Conservation (phyloP, 768 basidiomycete species). For the Mycena floridula region DNA sequence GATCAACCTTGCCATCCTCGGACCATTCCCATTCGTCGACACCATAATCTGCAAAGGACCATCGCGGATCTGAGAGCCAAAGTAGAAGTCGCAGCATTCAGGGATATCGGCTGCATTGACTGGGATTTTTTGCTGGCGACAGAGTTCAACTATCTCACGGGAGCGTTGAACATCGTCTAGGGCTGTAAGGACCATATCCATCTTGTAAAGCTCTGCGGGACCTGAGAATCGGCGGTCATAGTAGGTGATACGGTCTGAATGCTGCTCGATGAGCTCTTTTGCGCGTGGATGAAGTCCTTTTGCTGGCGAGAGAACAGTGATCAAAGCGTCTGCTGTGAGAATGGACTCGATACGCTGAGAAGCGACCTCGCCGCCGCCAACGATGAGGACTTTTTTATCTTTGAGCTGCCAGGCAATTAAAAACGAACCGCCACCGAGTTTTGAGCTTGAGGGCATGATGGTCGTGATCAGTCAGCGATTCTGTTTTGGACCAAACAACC, state of each 20-base stretch:
- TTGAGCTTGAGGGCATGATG: slow-evolving; percentile 14
- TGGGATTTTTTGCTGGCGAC: slow-evolving; percentile 65
- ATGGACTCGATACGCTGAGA: slow-evolving; percentile 83
- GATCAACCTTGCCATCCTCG: slow-evolving; percentile 84
- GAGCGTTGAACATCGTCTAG: slow-evolving; percentile 77
- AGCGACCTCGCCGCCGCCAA: slow-evolving; percentile 93
- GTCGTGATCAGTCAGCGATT: slow-evolving; percentile 1
- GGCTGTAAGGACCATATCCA: slow-evolving; percentile 90
- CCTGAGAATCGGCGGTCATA: slow-evolving; percentile 63
- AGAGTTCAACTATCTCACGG: slow-evolving; percentile 63
- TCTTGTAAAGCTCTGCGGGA: slow-evolving; percentile 57
- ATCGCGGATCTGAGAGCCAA: slow-evolving; percentile 86
- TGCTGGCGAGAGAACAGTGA: slow-evolving; percentile 73
- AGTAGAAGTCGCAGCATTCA: slow-evolving; percentile 95
- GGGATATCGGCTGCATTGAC: slow-evolving; percentile 98
- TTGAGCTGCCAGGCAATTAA: slow-evolving; percentile 93
- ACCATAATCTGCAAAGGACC: slow-evolving; percentile 95
- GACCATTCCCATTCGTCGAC: slow-evolving; percentile 90
- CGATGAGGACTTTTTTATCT: slow-evolving; percentile 75
- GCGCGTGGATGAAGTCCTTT: slow-evolving; percentile 60
- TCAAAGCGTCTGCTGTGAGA: slow-evolving; percentile 70
- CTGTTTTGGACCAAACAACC: not conserved
- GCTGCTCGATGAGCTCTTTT: slow-evolving; percentile 40
- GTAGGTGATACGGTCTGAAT: slow-evolving; percentile 56
- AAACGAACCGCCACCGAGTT: slow-evolving; percentile 61